Evolutionary conservation across 345 rosid species (phyloP), one percentile per base, ranked within the genome.

Genomic region (Nephelium lappaceum): DNA sequence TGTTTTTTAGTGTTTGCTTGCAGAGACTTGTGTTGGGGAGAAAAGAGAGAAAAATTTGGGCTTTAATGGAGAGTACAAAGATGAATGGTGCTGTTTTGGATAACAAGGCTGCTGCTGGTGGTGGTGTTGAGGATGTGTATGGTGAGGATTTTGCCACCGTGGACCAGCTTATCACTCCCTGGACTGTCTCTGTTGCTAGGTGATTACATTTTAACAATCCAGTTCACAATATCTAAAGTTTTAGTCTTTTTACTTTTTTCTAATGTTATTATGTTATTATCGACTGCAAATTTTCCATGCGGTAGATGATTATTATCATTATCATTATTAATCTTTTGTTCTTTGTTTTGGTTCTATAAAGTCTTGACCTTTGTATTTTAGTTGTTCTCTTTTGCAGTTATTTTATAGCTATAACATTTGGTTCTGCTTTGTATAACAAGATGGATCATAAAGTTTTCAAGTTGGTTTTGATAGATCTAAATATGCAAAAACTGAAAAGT

Each of bases 141-240:
- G 97, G 97, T 83, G 97, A 91, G 83, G 97, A 94, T 86, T 38
- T 71, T 73, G 94, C 98, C 88, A 86, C 92, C 10, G 87, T 88
- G 93, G 97, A 94, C 75, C 99, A 94, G 87, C 89, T 89, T 65
- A 75, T 92, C 68, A 96, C 99, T 12, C 99, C 99, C 36, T 94
- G 98, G 99, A 85, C 97, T 70, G 76, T 86, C 83, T 91, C 95
- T 23, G 91, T 93, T 81, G 95, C 98, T 79, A 93, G 98, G 99
- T 96, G 55, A 88, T 70, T 43, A 23, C 39, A 53, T 24, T 6
- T 27, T 18, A 57, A 31, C 36, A 31, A 31, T 31, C 36, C 3
- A 11, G 11, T 45, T 45, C 9, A 45, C 12, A 6, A 3, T 45
- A 10, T 42, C 57, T 45, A 62, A 38, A 45, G 14, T 58, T 77